Conservation (phyloP, 768 basidiomycete genomes). For the Cystofilobasidium ferigula region DNA sequence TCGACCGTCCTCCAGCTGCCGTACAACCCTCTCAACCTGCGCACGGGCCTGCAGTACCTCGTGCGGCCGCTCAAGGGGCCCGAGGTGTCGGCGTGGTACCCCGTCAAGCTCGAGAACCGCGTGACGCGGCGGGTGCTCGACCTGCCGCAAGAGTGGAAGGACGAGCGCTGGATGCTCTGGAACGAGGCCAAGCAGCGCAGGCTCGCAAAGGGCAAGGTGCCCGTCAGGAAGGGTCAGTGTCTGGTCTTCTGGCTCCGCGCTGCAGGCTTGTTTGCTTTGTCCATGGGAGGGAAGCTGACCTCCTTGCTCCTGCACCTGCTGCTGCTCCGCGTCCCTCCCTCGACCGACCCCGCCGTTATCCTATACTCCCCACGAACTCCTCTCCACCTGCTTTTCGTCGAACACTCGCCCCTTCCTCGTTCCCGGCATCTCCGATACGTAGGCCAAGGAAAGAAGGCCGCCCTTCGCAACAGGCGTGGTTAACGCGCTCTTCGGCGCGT, state of each 20-base stretch:
- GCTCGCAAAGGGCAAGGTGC: slow-evolving; percentile 19
- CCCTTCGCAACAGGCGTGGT: slow-evolving; percentile 12
- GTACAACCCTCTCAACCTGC: slow-evolving; percentile 25
- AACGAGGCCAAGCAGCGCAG: background rate
- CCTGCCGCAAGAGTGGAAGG: background rate
- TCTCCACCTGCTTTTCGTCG: too few relatives aligned
- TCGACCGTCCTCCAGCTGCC: slow-evolving; percentile 23
- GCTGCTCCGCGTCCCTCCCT: background rate
- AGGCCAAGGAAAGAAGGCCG: slow-evolving; percentile 15
- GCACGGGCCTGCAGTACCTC: slow-evolving; percentile 23
- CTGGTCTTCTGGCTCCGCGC: background rate
- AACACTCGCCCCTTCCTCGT: background rate
- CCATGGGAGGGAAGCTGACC: background rate
- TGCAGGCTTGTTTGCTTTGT: background rate
- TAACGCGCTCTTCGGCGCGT: too few relatives aligned
- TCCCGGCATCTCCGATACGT: too few relatives aligned
- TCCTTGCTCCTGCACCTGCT: background rate
- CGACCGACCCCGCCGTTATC: too few relatives aligned
- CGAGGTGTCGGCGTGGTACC: slow-evolving; percentile 13
- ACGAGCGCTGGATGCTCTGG: background rate
- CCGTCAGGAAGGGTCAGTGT: slow-evolving; percentile 14
- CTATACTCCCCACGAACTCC: too few relatives aligned
- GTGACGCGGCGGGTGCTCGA: slow-evolving; percentile 6
- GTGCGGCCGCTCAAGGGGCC: slow-evolving; percentile 9
- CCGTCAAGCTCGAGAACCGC: slow-evolving; percentile 4